These are phyloP conservation scores for Plasmodium malariae DNA, from an alignment of 169 alveolate species.

Conservation along the genomic window DNA sequence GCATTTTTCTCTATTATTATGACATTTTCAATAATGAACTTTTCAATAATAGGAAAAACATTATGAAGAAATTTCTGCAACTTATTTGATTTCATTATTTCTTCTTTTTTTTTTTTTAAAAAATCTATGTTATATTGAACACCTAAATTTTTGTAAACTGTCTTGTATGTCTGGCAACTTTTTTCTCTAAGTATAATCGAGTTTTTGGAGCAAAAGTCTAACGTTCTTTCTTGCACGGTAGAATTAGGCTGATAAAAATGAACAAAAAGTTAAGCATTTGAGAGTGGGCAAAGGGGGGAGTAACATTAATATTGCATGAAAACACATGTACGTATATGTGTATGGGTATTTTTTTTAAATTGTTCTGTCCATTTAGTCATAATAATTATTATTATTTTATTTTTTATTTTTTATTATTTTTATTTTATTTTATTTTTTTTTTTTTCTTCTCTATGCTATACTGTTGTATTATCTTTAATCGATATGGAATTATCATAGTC, in stretches of 20 bases:
- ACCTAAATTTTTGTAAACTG: constrained; percentile 51
- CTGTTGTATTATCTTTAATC: constrained; percentile 9
- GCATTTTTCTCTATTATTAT: constrained; percentile 20
- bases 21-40: constrained; percentile 55
- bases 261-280: background rate
- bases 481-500: constrained; percentile 19
- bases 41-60: constrained; percentile 53
- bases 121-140: constrained; percentile 66
- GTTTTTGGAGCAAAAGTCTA: constrained; percentile 66
- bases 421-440: background rate
- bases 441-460: constrained; percentile 7
- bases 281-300: background rate
- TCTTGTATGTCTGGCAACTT: constrained; percentile 42
- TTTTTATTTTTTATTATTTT: background rate
- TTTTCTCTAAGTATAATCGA: constrained; percentile 51
- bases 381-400: background rate
- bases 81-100: constrained; percentile 52
- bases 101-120: constrained; percentile 68
- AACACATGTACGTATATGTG: background rate
- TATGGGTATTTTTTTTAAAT: background rate
- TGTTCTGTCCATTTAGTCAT: background rate
- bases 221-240: constrained; percentile 21
- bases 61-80: constrained; percentile 54
- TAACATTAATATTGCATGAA: background rate
- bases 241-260: constrained; percentile 15